Evolutionary conservation across 2,329 filamentous ascomycete genomes (phyloP).

Genomic region (Trichoderma arundinaceum): DNA sequence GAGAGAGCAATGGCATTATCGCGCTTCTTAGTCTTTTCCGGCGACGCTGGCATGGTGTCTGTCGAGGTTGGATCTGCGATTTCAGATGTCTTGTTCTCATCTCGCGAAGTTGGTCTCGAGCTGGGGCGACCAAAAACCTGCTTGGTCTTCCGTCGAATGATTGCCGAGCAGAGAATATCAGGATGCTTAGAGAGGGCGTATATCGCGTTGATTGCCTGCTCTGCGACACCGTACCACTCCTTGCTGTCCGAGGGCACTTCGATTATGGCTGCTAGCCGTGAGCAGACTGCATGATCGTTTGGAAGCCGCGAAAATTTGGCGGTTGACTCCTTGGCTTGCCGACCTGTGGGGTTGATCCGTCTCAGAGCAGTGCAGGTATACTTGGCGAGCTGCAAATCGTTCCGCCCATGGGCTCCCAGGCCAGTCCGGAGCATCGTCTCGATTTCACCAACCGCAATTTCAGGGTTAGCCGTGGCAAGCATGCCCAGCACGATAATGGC

Average conservation of each 20-base stretch:
- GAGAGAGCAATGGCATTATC: constrained; percentile 79
- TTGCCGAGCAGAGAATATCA: constrained; percentile 88
- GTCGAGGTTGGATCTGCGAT: constrained; percentile 45
- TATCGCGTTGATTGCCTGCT: constrained; percentile 94
- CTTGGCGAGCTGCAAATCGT: constrained; percentile 87
- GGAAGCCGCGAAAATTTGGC: constrained; percentile 76
- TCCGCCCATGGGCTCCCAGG: constrained; percentile 77
- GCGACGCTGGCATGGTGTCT: constrained; percentile 30
- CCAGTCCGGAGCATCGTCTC: constrained; percentile 92
- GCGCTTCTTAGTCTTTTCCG: constrained; percentile 57
- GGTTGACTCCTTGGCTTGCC: constrained; percentile 75
- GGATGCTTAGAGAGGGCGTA: constrained; percentile 94
- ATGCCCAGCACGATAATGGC: constrained; percentile 97
- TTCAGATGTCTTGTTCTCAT: constrained; percentile 48
- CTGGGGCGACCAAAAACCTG: constrained; percentile 70
- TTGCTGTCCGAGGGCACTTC: constrained; percentile 88
- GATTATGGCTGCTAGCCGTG: constrained; percentile 79
- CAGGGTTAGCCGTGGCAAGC: constrained; percentile 89
- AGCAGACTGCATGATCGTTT: constrained; percentile 89
- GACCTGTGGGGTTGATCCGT: constrained; percentile 84
- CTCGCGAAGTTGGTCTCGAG: constrained; percentile 47
- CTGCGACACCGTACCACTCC: constrained; percentile 94
- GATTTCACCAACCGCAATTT: constrained; percentile 93
- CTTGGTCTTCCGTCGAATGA: constrained; percentile 84
- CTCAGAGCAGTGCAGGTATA: constrained; percentile 94